A percentile compares a stretch with the other conserved stretches of the same genome.
Evolutionary conservation across 1,139 yeast genomes (phyloP).

Genomic region (Blastobotrys proliferans): DNA sequence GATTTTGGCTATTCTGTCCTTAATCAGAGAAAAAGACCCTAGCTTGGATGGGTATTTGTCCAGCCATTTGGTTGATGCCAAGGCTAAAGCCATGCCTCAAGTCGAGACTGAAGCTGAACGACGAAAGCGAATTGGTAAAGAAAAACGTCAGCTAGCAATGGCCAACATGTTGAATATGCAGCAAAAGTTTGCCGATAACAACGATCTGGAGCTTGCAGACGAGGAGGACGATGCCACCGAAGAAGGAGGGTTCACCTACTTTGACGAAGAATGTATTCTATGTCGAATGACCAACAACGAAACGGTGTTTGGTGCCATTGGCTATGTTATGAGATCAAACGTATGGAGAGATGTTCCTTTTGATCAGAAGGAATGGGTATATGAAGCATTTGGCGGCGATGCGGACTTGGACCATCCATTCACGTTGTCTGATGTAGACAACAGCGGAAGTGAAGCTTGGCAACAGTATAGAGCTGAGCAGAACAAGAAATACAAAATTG

Average conservation of each 20-base stretch:
- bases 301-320: constrained; percentile 73
- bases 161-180: constrained; percentile 75
- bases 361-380: constrained; percentile 59
- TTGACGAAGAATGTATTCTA: constrained; percentile 76
- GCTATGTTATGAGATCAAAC: constrained; percentile 55
- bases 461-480: constrained; percentile 35
- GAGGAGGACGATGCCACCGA: constrained; percentile 25
- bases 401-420: constrained; percentile 44
- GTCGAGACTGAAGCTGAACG: constrained; percentile 48
- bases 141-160: constrained; percentile 67
- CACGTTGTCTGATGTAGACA: constrained; percentile 32
- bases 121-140: constrained; percentile 66
- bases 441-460: constrained; percentile 38
- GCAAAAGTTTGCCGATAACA: constrained; percentile 56
- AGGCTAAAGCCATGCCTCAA: constrained; percentile 10
- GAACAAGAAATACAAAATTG: constrained; percentile 47
- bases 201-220: constrained; percentile 30
- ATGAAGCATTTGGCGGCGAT: constrained; percentile 56
- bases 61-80: constrained; percentile 2
- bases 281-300: constrained; percentile 79
- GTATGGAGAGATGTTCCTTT: constrained; percentile 64
- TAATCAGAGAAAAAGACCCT: constrained; percentile 16
- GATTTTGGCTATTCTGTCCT: constrained; percentile 17
- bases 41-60: constrained; percentile 7
- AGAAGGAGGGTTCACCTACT: constrained; percentile 58